Evolutionary conservation across 768 basidiomycete genomes (phyloP).

Genomic region (Boletellus ananas): DNA sequence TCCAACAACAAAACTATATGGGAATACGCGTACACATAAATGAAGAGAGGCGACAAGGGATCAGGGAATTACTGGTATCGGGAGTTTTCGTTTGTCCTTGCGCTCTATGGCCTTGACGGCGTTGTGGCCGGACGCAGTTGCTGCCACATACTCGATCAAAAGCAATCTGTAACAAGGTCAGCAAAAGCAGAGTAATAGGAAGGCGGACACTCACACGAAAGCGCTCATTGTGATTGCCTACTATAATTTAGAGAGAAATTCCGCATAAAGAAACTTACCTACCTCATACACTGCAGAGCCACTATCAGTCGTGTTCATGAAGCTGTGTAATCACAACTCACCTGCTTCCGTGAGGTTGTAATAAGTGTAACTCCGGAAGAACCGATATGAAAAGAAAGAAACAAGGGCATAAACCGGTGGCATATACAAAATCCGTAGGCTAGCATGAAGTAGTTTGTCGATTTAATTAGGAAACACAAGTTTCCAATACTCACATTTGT

Average conservation of each 20-base stretch:
- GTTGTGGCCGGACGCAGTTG: slow-evolving; percentile 57
- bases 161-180: slow-evolving; percentile 48
- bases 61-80: slow-evolving; percentile 52
- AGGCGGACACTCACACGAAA: slow-evolving; percentile 58
- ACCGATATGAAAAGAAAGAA: slow-evolving; percentile 84
- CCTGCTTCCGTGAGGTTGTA: slow-evolving; percentile 50
- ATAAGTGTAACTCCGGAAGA: slow-evolving; percentile 72
- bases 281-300: slow-evolving; percentile 62
- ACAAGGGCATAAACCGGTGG: slow-evolving; percentile 77
- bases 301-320: slow-evolving; percentile 25
- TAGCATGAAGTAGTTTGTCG: slow-evolving; percentile 24
- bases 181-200: neutral
- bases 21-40: neutral
- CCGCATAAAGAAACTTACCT: slow-evolving; percentile 12
- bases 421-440: slow-evolving; percentile 81
- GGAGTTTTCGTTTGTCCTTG: slow-evolving; percentile 74
- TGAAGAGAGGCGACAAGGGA: neutral
- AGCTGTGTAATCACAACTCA: slow-evolving; percentile 25
- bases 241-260: slow-evolving; percentile 15
- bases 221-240: slow-evolving; percentile 82
- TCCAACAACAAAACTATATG: slow-evolving; percentile 76
- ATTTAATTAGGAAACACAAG: neutral
- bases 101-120: slow-evolving; percentile 66
- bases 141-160: slow-evolving; percentile 81
- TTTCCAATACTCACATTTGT: slow-evolving; percentile 56